A percentile compares a stretch with the other conserved stretches of the same genome.
Evolutionary conservation across 2,329 filamentous ascomycete genomes (phyloP).

Genomic region (Fusarium irregulare): DNA sequence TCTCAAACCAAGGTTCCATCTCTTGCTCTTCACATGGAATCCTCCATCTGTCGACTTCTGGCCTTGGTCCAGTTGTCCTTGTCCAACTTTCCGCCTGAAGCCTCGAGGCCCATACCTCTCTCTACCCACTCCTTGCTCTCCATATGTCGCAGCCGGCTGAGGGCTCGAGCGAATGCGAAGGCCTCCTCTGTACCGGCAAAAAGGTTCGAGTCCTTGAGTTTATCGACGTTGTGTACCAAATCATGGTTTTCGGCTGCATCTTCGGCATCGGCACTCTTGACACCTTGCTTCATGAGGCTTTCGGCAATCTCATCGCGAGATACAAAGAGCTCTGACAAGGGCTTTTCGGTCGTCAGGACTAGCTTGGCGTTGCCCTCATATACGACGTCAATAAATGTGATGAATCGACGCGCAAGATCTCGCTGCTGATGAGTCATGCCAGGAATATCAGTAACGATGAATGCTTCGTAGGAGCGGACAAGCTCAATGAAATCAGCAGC

Average conservation of each 20-base stretch:
- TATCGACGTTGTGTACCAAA: constrained; percentile 83
- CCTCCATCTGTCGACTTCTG: constrained; percentile 75
- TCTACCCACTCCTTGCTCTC: constrained; percentile 96
- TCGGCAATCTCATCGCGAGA: constrained; percentile 76
- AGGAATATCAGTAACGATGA: constrained; percentile 90
- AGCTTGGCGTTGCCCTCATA: constrained; percentile 95
- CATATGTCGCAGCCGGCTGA: constrained; percentile 91
- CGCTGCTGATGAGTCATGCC: constrained; percentile 89
- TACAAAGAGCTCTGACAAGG: constrained; percentile 86
- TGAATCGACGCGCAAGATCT: constrained; percentile 91
- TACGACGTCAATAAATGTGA: constrained; percentile 96
- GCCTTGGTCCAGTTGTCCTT: constrained; percentile 73
- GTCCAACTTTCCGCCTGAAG: constrained; percentile 72
- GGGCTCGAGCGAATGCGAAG: constrained; percentile 92
- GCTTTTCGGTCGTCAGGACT: constrained; percentile 89
- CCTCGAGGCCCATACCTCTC: constrained; percentile 75
- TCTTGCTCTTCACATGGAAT: constrained; percentile 64
- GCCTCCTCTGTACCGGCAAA: constrained; percentile 96
- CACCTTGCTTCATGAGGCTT: constrained; percentile 62
- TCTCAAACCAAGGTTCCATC: constrained; percentile 12
- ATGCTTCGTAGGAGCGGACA: constrained; percentile 88
- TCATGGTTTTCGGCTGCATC: constrained; percentile 83
- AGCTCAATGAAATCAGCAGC: constrained; percentile 97
- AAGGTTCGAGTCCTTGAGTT: constrained; percentile 85
- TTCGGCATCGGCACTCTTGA: constrained; percentile 57